A percentile compares a stretch with the other conserved stretches of the same genome.
phyloP scores from a whole-genome alignment of 768 basidiomycete species.

The Hirschioporus abietinus region DNA sequence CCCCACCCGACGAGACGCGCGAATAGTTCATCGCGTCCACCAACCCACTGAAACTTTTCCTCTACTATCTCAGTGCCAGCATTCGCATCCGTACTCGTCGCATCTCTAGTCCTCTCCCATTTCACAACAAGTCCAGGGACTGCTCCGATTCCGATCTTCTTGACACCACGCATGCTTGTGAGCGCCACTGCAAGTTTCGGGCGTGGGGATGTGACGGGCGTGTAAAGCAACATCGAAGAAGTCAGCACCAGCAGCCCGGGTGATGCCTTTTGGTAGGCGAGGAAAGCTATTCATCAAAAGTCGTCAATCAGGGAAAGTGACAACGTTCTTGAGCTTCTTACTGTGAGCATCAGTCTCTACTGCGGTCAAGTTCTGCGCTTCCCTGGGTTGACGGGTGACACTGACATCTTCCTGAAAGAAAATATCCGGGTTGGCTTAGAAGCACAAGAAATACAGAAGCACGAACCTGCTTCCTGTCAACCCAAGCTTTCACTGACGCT shows the following conservation, averaged over 20 bases:
- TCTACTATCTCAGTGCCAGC: constrained; percentile 29
- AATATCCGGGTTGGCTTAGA: neutral
- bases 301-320: neutral
- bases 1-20: constrained; percentile 52
- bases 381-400: neutral
- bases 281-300: constrained; percentile 40
- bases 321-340: neutral
- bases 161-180: constrained; percentile 45
- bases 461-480: constrained; percentile 24
- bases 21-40: constrained; percentile 60
- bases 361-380: neutral
- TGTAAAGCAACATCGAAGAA: constrained; percentile 43
- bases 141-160: constrained; percentile 40
- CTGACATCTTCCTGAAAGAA: neutral
- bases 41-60: constrained; percentile 56
- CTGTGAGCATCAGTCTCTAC: neutral
- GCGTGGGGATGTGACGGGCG: constrained; percentile 41
- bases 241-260: constrained; percentile 61
- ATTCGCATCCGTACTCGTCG: neutral
- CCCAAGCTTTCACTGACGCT: constrained; percentile 39
- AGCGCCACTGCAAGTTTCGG: constrained; percentile 44
- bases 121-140: constrained; percentile 47
- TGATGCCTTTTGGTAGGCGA: constrained; percentile 48
- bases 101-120: constrained; percentile 32
- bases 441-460: neutral